phyloP scores from a whole-genome alignment of 352 stramenopile species.

The Phytophthora aleatoria region DNA sequence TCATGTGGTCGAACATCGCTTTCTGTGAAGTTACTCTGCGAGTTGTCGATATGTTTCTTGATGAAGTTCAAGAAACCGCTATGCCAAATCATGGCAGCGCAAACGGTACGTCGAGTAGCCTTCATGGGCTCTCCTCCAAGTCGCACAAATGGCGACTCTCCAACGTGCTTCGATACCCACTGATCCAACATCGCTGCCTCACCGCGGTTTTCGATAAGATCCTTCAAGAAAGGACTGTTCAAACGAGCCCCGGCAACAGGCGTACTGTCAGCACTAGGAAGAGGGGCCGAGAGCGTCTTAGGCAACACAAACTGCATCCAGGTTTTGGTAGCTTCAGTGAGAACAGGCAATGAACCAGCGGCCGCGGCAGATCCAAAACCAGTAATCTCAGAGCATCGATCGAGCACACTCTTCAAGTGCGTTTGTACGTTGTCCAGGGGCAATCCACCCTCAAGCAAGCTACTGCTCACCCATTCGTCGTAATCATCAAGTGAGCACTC shows the following conservation, averaged over 20 bases:
- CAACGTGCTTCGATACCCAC: slow-evolving; percentile 84
- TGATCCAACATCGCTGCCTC: slow-evolving; percentile 66
- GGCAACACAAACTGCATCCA: slow-evolving; percentile 71
- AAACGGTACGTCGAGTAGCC: slow-evolving; percentile 81
- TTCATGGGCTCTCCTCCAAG: slow-evolving; percentile 88
- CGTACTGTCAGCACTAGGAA: slow-evolving; percentile 29
- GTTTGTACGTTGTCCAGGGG: slow-evolving; percentile 57
- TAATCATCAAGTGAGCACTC: slow-evolving; percentile 84
- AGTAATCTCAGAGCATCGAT: slow-evolving; percentile 51
- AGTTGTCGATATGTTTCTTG: slow-evolving; percentile 59
- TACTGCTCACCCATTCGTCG: slow-evolving; percentile 79
- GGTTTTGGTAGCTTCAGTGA: slow-evolving; percentile 51
- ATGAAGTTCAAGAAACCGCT: slow-evolving; percentile 72
- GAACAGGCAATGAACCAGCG: slow-evolving; percentile 33
- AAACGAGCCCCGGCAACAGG: slow-evolving; percentile 18
- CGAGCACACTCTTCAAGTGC: slow-evolving; percentile 69
- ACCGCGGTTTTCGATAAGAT: slow-evolving; percentile 69
- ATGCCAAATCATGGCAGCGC: slow-evolving; percentile 90
- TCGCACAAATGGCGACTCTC: slow-evolving; percentile 81
- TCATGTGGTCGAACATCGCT: slow-evolving; percentile 83
- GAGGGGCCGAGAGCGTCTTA: slow-evolving; percentile 47
- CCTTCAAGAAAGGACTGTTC: slow-evolving; percentile 59
- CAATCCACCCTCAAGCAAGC: slow-evolving; percentile 75
- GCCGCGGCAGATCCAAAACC: slow-evolving; percentile 32
- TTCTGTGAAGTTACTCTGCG: slow-evolving; percentile 43